Percentiles rank a stretch among this genome's conserved stretches.
These are phyloP conservation scores for Metschnikowia vanudenii DNA, from an alignment of 805 yeast species.

Conservation along the genomic window DNA sequence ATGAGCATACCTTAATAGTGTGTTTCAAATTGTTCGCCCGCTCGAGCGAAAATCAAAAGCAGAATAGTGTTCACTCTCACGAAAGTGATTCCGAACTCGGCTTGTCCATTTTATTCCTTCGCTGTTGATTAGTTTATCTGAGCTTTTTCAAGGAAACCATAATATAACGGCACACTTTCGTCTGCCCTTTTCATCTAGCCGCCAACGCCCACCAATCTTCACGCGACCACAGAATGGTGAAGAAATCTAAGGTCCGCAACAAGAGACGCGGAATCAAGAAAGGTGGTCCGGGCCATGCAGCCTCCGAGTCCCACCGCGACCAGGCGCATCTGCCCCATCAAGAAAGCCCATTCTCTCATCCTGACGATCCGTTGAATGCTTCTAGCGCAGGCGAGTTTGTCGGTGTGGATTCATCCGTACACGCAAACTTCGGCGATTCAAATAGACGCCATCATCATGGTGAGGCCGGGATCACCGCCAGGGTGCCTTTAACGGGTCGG, in stretches of 20 bases:
- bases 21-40: no score
- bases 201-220: neutral
- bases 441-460: neutral
- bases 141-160: no score
- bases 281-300: neutral
- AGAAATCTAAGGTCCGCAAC: constrained; percentile 13
- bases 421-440: no score
- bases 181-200: no score
- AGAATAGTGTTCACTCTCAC: no score
- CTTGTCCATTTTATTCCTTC: no score
- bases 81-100: no score
- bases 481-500: constrained; percentile 37
- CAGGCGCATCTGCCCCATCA: neutral
- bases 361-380: neutral
- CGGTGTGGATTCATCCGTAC: neutral
- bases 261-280: constrained; percentile 12
- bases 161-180: neutral
- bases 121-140: no score
- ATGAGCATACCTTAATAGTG: no score
- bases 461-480: neutral
- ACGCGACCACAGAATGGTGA: neutral
- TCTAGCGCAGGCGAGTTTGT: no score
- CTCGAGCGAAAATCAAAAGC: no score
- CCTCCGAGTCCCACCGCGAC: neutral
- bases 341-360: neutral